Evolutionary conservation across 306 rosid genomes (phyloP), one percentile per base, ranked within the genome.

Genomic region (Cicer chorassanicum): DNA sequence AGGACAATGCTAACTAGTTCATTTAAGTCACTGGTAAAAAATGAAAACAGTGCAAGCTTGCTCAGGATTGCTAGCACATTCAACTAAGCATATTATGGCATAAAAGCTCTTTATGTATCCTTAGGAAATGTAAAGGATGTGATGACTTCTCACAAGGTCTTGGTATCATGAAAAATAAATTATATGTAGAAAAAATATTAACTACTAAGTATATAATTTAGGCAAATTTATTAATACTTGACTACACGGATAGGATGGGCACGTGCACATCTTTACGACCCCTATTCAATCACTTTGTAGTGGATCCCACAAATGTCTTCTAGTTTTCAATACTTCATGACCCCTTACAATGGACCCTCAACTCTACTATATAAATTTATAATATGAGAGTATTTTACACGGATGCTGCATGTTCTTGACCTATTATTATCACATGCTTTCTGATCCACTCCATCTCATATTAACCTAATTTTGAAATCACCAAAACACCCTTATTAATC

Each of bases 341-440:
- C 75, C 81, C 80, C 61, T 44, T 63, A 66, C 50, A 68, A 64
- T 9, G 87, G 84, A 76, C 79, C 80, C 83, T 67, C 72, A 29
- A 60, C 65, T 2, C 65, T 34, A 29, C 6, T 24, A 49, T 77
- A 64, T 64, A 70, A 29, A 4, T 41, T 9, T 29, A 29, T 29
- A 71, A 60, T 45, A 70, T 40, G 85, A 84, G 85, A 84, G 89
- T 90, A 85, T 81, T 84, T 85, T 83, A 84, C 86, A 83, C 70
- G 87, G 85, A 81, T 83, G 74, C 74, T 70, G 82, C 92, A 80
- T 82, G 86, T 86, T 83, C 87, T 76, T 73, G 70, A 36, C 80
- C 81, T 66, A 80, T 56, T 61, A 79, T 49, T 80, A 29, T 71
- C 97, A 88, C 89, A 86, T 90, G 96, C 80, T 77, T 81, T 88